phyloP scores from a whole-genome alignment of 2,329 filamentous ascomycete species.

The Ceratocystis destructans region DNA sequence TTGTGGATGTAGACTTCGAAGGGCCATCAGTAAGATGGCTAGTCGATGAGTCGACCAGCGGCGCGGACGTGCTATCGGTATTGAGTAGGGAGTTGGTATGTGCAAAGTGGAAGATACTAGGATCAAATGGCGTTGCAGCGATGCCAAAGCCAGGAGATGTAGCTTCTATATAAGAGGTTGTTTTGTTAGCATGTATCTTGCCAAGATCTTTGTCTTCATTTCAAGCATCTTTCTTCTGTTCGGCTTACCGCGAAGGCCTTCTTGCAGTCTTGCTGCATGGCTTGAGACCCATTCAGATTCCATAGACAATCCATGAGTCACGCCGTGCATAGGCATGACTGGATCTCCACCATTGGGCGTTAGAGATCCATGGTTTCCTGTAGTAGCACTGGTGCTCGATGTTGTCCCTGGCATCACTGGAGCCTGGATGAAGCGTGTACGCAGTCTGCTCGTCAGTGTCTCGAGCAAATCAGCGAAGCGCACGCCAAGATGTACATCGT shows the following conservation, averaged over 20 bases:
- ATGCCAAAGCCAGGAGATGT: constrained; percentile 32
- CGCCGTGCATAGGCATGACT: background rate
- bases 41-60: background rate
- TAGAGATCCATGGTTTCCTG: background rate
- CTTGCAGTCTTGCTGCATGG: background rate
- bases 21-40: background rate
- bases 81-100: constrained; percentile 34
- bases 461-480: constrained; percentile 73
- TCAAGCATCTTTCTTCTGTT: background rate
- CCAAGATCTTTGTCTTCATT: background rate
- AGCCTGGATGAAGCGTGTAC: constrained; percentile 59
- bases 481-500: constrained; percentile 75
- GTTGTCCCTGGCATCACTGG: constrained; percentile 25
- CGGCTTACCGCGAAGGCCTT: background rate
- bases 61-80: background rate
- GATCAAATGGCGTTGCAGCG: constrained; percentile 50
- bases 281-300: constrained; percentile 4
- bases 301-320: background rate
- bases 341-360: background rate
- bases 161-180: background rate
- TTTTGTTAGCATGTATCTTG: background rate
- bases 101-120: constrained; percentile 41
- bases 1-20: background rate
- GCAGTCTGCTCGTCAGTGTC: constrained; percentile 58
- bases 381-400: background rate